These are phyloP conservation scores for Blastocystis sp. DNA, from an alignment of 352 stramenopile genomes.

Conservation along the genomic window DNA sequence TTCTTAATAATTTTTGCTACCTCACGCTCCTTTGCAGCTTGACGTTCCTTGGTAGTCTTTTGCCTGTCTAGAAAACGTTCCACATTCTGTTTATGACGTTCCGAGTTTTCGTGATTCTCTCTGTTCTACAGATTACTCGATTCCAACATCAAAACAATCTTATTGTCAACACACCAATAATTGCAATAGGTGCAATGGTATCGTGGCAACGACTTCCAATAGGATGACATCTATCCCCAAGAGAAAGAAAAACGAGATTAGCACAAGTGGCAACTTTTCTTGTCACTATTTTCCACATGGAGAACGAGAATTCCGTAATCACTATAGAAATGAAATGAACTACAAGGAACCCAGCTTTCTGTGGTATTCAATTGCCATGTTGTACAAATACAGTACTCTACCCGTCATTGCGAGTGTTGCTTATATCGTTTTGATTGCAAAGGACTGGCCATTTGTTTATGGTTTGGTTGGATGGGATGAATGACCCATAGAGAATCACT, in stretches of 20 bases:
- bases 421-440: neutral
- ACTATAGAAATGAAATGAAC: neutral
- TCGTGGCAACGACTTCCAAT: constrained; percentile 36
- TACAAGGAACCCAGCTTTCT: constrained; percentile 35
- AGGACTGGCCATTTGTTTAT: constrained; percentile 44
- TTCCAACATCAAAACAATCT: constrained; percentile 1
- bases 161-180: constrained; percentile 59
- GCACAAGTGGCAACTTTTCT: neutral
- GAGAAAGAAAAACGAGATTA: neutral
- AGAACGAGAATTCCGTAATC: neutral
- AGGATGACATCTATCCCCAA: neutral
- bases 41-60: constrained; percentile 28
- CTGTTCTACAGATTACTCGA: constrained; percentile 2
- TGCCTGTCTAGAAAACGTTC: constrained; percentile 13
- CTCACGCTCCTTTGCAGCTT: constrained; percentile 12
- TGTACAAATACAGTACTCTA: constrained; percentile 52
- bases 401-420: constrained; percentile 2
- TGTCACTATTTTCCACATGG: neutral
- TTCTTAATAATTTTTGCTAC: constrained; percentile 1
- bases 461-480: neutral
- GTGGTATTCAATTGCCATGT: constrained; percentile 58
- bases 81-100: constrained; percentile 55
- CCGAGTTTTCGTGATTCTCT: constrained; percentile 39
- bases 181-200: constrained; percentile 56
- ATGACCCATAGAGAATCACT: neutral